Evolutionary conservation across 306 rosid genomes (phyloP), one percentile per base, ranked within the genome.

Genomic region (Canavalia gladiata): DNA sequence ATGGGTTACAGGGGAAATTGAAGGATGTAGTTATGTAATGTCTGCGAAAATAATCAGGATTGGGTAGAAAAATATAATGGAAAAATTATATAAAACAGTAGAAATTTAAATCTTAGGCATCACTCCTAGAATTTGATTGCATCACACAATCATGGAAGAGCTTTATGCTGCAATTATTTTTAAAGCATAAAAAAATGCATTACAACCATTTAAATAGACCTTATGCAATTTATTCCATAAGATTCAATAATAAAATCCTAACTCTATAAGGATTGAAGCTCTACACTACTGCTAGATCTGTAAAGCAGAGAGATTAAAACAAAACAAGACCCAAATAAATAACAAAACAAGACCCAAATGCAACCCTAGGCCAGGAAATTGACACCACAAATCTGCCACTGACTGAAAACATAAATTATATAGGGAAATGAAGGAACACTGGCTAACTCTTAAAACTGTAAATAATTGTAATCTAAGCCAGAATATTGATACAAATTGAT

Each of bases 401-500:
- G 55, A 68, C 41, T 68, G 28, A 43, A 67, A 67, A 30, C 11
- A 31, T 69, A 0, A 9, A 46, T 25, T 68, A 18, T 18, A 18
- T 18, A 18, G 25, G 25, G 37, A 11, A 45, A 29, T 76, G 29
- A 41, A 42, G 51, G n/a, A 43, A 75, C 39, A 34, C 12, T 3
- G 51, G 34, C 45, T 47, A 62, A 63, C 72, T 30, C 63, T 25
- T 39, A 63, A 52, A 68, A 29, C 46, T 56, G 29, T 41, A 51
- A 13, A 64, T 12, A 41, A 1, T 77, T 52, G 25, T 77, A 45
- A 6, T 66, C 54, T 65, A 50, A 51, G 9, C 54, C 31, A 34
- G 74, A 77, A 77, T 42, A 68, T 66, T 42, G 6, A 66, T 45
- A 67, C 68, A 67, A 13, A 13, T 68, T 78, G 28, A 30, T 55